These are phyloP conservation scores for Quercus tomentella DNA, from an alignment of 331 rosid species.

Conservation along the genomic window DNA sequence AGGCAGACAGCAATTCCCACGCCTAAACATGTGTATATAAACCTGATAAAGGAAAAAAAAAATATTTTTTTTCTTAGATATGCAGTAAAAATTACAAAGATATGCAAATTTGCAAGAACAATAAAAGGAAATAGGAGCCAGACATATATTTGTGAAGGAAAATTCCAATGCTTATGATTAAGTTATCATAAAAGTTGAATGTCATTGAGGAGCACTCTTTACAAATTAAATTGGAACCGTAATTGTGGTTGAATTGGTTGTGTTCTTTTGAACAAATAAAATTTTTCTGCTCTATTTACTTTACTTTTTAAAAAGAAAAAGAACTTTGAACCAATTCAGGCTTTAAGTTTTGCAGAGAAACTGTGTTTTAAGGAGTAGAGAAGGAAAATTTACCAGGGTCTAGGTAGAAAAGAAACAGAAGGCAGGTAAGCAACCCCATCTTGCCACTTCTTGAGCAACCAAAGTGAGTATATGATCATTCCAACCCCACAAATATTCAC, in stretches of 20 bases:
- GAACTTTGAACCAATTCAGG: no score
- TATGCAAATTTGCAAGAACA: background rate
- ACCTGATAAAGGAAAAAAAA: constrained; percentile 37
- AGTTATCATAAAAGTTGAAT: no score
- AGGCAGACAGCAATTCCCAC: constrained; percentile 51
- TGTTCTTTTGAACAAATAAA: no score
- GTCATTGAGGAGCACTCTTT: no score
- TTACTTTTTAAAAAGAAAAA: no score
- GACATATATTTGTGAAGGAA: background rate
- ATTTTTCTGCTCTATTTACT: no score
- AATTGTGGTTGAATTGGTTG: no score
- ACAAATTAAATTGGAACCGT: no score
- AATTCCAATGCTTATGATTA: background rate
- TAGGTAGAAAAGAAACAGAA: background rate
- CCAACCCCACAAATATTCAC: constrained; percentile 14
- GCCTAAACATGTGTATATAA: constrained; percentile 41
- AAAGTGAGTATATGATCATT: constrained; percentile 23
- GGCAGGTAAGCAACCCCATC: background rate
- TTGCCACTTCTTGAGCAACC: constrained; percentile 21
- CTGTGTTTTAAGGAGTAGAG: no score
- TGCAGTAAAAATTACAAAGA: background rate
- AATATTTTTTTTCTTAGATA: background rate
- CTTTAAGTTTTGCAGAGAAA: no score
- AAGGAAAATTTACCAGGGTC: constrained; percentile 15
- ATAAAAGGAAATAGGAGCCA: background rate